Evolutionary conservation across 257 asterid species (phyloP).

Genomic region (Petunia axillaris): DNA sequence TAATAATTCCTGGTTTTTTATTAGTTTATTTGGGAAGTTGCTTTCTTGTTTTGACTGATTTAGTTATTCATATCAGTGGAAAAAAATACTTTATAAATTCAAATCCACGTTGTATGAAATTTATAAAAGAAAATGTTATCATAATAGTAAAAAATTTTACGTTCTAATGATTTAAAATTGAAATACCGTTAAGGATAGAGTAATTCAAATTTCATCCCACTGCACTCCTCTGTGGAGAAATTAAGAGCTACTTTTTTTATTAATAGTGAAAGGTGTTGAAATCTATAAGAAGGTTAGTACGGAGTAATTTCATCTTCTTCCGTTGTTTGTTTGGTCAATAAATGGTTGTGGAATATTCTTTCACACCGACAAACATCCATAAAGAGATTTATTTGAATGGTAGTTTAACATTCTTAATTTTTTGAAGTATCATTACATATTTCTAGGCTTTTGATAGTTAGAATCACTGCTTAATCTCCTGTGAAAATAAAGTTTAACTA

Average conservation of each 20-base stretch:
- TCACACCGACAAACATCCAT: neutral
- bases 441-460: neutral
- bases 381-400: conserved; percentile 3
- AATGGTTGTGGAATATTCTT: neutral
- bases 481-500: neutral
- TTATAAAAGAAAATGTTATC: too few species aligned
- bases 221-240: too few species aligned
- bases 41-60: conserved; percentile 20
- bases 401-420: neutral
- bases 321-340: neutral
- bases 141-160: too few species aligned
- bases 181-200: too few species aligned
- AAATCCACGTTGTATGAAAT: too few species aligned
- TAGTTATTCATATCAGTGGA: conserved; percentile 3
- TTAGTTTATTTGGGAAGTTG: neutral
- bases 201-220: too few species aligned
- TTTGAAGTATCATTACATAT: neutral
- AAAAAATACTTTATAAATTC: neutral
- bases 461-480: neutral
- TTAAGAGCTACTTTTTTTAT: neutral
- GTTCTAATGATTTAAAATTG: too few species aligned
- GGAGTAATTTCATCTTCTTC: neutral
- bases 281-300: neutral
- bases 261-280: neutral
- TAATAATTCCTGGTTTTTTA: neutral